These are phyloP conservation scores for Candida sp. DNA, from an alignment of 1,139 yeast genomes.

Conservation along the genomic window DNA sequence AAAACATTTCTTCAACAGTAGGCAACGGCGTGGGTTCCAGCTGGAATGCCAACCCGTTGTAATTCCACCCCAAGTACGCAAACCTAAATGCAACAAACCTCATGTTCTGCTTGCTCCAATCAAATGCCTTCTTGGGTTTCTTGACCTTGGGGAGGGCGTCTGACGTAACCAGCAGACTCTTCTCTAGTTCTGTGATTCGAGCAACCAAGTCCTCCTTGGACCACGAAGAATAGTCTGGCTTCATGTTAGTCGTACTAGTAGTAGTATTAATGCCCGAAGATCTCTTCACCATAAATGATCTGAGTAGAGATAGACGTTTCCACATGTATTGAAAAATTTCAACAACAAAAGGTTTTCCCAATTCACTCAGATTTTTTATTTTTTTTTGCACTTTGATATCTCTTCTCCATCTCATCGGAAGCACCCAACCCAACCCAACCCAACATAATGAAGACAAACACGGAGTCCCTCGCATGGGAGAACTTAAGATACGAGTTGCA, in stretches of 20 bases:
- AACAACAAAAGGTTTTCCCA: background rate
- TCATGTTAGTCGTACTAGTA: background rate
- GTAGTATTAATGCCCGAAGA: conserved; percentile 15
- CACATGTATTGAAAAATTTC: conserved; percentile 2
- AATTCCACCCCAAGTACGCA: conserved; percentile 93
- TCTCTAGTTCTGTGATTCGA: conserved; percentile 53
- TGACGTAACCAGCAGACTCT: background rate
- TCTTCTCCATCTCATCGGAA: conserved; percentile 10
- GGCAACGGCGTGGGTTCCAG: conserved; percentile 77
- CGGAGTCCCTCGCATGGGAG: conserved; percentile 44
- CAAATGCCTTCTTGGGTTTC: conserved; percentile 55
- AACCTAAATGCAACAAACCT: conserved; percentile 81
- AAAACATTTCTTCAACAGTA: conserved; percentile 81
- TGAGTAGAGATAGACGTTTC: conserved; percentile 3
- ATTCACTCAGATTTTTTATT: background rate
- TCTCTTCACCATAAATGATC: conserved; percentile 29
- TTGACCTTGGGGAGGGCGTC: conserved; percentile 9
- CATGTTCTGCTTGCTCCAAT: conserved; percentile 67
- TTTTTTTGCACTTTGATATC: conserved; percentile 5
- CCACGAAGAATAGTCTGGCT: conserved; percentile 49
- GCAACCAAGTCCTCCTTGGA: conserved; percentile 54
- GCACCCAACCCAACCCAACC: background rate
- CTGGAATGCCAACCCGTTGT: conserved; percentile 89
- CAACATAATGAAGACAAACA: conserved; percentile 28
- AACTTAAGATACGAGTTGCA: conserved; percentile 37